Evolutionary conservation across 106 monocot species (phyloP).

Genomic region (Apostasia shenzhenica): DNA sequence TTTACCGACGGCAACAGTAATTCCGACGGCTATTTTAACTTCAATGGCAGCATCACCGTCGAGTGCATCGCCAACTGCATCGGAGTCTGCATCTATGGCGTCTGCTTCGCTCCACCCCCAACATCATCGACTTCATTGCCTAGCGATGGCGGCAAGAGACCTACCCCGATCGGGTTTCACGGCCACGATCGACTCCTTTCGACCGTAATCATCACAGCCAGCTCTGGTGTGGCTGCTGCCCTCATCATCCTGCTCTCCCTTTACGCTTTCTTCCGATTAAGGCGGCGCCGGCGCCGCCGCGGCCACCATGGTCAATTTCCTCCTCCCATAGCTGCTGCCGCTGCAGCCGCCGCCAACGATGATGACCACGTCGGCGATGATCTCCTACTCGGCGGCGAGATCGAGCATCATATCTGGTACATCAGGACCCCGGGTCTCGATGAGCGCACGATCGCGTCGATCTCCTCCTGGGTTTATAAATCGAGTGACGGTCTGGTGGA

Average conservation of each 20-base stretch:
- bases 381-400: slow-evolving; percentile 4
- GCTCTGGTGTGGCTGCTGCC: slow-evolving; percentile 21
- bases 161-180: not conserved
- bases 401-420: slow-evolving; percentile 65
- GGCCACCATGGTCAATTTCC: not conserved
- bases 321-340: not conserved
- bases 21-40: not conserved
- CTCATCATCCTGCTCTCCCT: slow-evolving; percentile 25
- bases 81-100: not conserved
- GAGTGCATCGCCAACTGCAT: slow-evolving; percentile 8
- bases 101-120: not conserved
- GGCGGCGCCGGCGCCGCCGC: slow-evolving; percentile 14
- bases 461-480: slow-evolving; percentile 46
- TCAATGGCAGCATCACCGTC: not conserved
- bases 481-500: slow-evolving; percentile 34
- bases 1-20: not conserved
- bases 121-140: not conserved
- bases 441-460: slow-evolving; percentile 52
- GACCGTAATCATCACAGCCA: slow-evolving; percentile 9
- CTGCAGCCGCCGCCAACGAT: slow-evolving; percentile 1
- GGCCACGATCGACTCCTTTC: not conserved
- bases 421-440: slow-evolving; percentile 82
- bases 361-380: slow-evolving; percentile 1
- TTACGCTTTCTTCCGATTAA: slow-evolving; percentile 12
- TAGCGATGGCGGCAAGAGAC: not conserved